phyloP scores from a whole-genome alignment of 2,329 filamentous ascomycete species.

The Amauroascus verrucosus region DNA sequence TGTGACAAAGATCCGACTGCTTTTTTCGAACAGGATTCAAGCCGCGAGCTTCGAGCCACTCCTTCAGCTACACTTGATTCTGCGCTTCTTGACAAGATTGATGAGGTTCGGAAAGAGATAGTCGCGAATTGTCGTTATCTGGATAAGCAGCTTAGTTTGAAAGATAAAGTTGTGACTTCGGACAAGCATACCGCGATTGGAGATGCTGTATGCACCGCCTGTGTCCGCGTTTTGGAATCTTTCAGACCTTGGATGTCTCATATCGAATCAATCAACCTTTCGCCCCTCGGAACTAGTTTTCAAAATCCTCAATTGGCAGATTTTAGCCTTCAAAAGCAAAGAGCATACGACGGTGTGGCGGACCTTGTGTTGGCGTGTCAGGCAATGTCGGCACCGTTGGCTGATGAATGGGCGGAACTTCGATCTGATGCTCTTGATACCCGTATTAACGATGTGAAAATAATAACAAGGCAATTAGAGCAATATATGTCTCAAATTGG shows the following conservation, averaged over 20 bases:
- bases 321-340: constrained; percentile 84
- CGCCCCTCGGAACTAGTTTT: constrained; percentile 63
- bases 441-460: constrained; percentile 67
- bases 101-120: constrained; percentile 75
- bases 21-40: constrained; percentile 69
- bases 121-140: constrained; percentile 77
- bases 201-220: constrained; percentile 69
- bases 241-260: constrained; percentile 84
- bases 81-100: constrained; percentile 68
- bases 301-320: constrained; percentile 79
- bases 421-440: constrained; percentile 82
- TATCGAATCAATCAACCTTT: constrained; percentile 85
- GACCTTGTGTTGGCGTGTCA: constrained; percentile 83
- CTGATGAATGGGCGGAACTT: constrained; percentile 93
- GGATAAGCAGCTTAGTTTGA: constrained; percentile 67
- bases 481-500: constrained; percentile 78
- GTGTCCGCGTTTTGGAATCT: constrained; percentile 70
- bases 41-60: constrained; percentile 62
- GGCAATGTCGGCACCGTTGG: constrained; percentile 77
- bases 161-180: constrained; percentile 72
- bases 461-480: constrained; percentile 69
- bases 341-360: constrained; percentile 82
- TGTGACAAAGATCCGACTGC: constrained; percentile 56
- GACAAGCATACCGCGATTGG: constrained; percentile 69
- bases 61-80: constrained; percentile 65